phyloP scores from a whole-genome alignment of 306 rosid species.

The Cicer arietinum region DNA sequence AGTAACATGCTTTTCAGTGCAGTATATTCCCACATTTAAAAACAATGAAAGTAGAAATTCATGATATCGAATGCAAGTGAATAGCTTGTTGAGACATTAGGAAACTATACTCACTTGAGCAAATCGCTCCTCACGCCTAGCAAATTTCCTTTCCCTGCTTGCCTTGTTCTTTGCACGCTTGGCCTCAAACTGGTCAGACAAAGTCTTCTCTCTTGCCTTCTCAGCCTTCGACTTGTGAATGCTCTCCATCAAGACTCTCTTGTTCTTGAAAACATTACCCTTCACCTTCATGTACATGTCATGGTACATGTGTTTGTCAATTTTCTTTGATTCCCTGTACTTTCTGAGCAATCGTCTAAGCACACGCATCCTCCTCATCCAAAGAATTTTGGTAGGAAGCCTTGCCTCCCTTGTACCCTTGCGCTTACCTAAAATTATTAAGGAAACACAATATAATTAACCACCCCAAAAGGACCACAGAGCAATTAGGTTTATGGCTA shows the following conservation, averaged over 20 bases:
- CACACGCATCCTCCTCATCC: conserved; percentile 18
- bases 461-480: too few species aligned
- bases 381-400: conserved; percentile 44
- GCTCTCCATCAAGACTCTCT: conserved; percentile 57
- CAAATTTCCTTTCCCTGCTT: conserved; percentile 58
- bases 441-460: neutral
- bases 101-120: conserved; percentile 48
- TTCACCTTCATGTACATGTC: conserved; percentile 37
- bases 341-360: conserved; percentile 28
- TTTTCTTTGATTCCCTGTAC: conserved; percentile 52
- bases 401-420: conserved; percentile 61
- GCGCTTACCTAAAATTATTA: conserved; percentile 45
- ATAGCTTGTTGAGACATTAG: neutral
- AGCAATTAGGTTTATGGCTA: too few species aligned
- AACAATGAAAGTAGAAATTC: neutral
- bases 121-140: conserved; percentile 51
- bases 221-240: conserved; percentile 58
- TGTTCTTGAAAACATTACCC: conserved; percentile 59
- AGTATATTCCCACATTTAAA: neutral
- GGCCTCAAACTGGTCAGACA: conserved; percentile 58
- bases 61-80: neutral
- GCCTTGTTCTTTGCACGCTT: conserved; percentile 60
- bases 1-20: neutral
- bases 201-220: conserved; percentile 57
- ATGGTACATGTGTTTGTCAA: conserved; percentile 57